These are phyloP conservation scores for Phytophthora ramorum DNA, from an alignment of 352 stramenopile genomes.

Conservation along the genomic window DNA sequence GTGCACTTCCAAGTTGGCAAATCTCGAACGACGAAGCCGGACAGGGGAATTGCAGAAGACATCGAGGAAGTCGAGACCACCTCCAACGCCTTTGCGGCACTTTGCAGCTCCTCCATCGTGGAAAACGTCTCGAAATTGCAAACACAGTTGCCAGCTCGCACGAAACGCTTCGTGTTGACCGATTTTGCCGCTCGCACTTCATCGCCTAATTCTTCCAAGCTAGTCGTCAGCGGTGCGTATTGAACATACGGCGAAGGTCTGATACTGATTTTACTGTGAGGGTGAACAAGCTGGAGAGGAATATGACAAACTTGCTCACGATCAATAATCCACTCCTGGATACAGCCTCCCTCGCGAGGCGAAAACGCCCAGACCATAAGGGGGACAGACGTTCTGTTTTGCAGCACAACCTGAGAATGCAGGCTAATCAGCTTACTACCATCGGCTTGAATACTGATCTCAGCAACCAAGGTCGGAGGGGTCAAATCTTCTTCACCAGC, in stretches of 20 bases:
- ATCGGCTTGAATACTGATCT: slow-evolving; percentile 89
- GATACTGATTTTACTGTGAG: slow-evolving; percentile 90
- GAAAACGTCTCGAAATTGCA: slow-evolving; percentile 87
- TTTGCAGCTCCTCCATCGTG: slow-evolving; percentile 72
- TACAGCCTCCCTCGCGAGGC: slow-evolving; percentile 75
- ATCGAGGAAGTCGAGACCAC: slow-evolving; percentile 46
- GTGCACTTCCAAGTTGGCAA: slow-evolving; percentile 88
- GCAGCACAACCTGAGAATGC: slow-evolving; percentile 87
- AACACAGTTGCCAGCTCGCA: slow-evolving; percentile 74
- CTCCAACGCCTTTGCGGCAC: slow-evolving; percentile 46
- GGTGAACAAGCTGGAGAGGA: slow-evolving; percentile 84
- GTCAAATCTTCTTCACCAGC: slow-evolving; percentile 61
- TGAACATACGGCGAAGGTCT: slow-evolving; percentile 84
- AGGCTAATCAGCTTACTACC: slow-evolving; percentile 90
- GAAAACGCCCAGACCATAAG: slow-evolving; percentile 91
- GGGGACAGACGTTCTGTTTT: slow-evolving; percentile 88
- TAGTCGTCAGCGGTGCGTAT: slow-evolving; percentile 84
- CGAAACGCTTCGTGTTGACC: slow-evolving; percentile 84
- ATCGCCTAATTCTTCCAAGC: slow-evolving; percentile 80
- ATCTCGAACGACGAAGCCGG: slow-evolving; percentile 85
- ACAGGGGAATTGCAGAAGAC: slow-evolving; percentile 55
- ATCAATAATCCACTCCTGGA: slow-evolving; percentile 87
- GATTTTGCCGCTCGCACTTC: slow-evolving; percentile 72
- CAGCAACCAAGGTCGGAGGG: slow-evolving; percentile 80
- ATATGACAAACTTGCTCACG: slow-evolving; percentile 85